A percentile compares a stretch with the other conserved stretches of the same genome.
Evolutionary conservation across 768 basidiomycete genomes (phyloP).

Genomic region (Butyriboletus loyo): DNA sequence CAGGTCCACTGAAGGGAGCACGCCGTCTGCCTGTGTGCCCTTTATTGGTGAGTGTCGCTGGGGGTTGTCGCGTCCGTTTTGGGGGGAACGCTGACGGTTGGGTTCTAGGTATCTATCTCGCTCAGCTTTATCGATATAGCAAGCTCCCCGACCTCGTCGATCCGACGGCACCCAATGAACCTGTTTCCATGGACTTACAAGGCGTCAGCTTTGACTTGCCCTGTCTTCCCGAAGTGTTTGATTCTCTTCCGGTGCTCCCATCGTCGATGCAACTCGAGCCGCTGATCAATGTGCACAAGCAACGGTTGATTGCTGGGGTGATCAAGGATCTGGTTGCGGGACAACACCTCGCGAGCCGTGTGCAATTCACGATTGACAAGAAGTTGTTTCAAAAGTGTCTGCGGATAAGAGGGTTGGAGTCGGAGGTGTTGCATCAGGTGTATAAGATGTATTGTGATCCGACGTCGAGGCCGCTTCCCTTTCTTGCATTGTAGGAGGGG

Average conservation of each 20-base stretch:
- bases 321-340: constrained; percentile 80
- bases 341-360: constrained; percentile 74
- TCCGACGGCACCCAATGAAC: constrained; percentile 71
- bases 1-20: constrained; percentile 41
- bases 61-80: not conserved
- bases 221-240: constrained; percentile 77
- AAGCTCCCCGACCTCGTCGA: constrained; percentile 79
- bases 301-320: constrained; percentile 74
- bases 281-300: constrained; percentile 86
- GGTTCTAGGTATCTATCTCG: constrained; percentile 66
- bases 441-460: constrained; percentile 35
- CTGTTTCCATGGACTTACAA: constrained; percentile 60
- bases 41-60: constrained; percentile 61
- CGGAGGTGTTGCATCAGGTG: constrained; percentile 51
- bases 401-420: constrained; percentile 62
- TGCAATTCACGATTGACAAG: constrained; percentile 70
- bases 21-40: constrained; percentile 66
- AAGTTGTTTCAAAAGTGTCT: constrained; percentile 75
- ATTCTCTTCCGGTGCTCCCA: constrained; percentile 67
- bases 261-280: constrained; percentile 79
- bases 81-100: constrained; percentile 1
- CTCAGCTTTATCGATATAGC: constrained; percentile 62
- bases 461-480: constrained; percentile 14
- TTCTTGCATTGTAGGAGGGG: constrained; percentile 18
- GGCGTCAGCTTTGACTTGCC: constrained; percentile 66